phyloP scores from a whole-genome alignment of 2,329 filamentous ascomycete genomes.

The Colletotrichum agaves region DNA sequence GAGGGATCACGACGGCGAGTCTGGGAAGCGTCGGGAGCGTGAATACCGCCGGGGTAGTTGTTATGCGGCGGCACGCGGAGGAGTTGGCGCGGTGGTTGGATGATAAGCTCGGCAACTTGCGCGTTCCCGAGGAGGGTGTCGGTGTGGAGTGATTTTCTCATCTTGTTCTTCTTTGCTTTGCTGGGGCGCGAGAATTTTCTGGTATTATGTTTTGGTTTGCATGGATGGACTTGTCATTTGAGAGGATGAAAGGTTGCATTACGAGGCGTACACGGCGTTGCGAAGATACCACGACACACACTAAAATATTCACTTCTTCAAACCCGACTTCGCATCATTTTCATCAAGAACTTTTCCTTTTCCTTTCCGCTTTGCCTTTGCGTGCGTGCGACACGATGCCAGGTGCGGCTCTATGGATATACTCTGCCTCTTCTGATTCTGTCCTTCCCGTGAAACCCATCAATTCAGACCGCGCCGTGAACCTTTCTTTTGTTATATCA shows the following conservation, averaged over 20 bases:
- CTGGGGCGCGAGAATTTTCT: neutral
- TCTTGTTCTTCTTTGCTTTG: neutral
- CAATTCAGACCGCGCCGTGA: conserved; percentile 3
- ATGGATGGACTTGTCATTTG: neutral
- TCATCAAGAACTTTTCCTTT: neutral
- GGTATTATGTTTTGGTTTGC: neutral
- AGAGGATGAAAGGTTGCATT: neutral
- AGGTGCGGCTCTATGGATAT: conserved; percentile 28
- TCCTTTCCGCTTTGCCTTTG: neutral
- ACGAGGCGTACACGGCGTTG: conserved; percentile 31
- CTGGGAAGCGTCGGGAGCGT: conserved; percentile 51
- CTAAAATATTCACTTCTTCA: neutral
- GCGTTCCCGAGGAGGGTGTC: conserved; percentile 64
- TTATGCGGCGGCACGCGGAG: conserved; percentile 66
- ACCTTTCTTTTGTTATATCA: conserved; percentile 1
- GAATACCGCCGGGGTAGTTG: conserved; percentile 58
- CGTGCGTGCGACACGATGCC: neutral
- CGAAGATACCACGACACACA: conserved; percentile 37
- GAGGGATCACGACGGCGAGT: conserved; percentile 56
- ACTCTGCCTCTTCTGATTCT: neutral
- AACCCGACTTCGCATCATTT: neutral
- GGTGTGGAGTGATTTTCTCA: conserved; percentile 45
- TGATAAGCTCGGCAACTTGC: conserved; percentile 65
- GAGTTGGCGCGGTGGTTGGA: conserved; percentile 70
- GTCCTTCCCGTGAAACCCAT: neutral